These are phyloP conservation scores for Apiospora rasikravindrae DNA, from an alignment of 2,329 filamentous ascomycete species.

Conservation along the genomic window DNA sequence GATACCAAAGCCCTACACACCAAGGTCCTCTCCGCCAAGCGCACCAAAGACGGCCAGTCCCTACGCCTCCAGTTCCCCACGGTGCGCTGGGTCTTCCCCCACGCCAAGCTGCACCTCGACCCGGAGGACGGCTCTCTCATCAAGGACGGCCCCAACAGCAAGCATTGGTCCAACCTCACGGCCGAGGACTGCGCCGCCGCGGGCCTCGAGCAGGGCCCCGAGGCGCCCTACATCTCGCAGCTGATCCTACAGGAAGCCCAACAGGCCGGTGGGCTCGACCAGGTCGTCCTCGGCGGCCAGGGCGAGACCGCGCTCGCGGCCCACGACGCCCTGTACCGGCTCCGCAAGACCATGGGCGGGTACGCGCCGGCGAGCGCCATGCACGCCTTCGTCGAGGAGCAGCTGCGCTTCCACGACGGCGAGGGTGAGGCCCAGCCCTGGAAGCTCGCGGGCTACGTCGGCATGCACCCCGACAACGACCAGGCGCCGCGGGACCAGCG, in stretches of 20 bases:
- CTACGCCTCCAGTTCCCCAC: conserved; percentile 26
- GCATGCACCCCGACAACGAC: conserved; percentile 27
- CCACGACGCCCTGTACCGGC: conserved; percentile 27
- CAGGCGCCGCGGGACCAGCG: conserved; percentile 26
- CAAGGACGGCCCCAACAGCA: neutral
- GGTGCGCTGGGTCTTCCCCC: conserved; percentile 29
- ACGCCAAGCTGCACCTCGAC: conserved; percentile 24
- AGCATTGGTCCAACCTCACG: conserved; percentile 23
- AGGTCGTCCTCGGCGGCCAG: conserved; percentile 28
- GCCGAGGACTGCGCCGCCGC: conserved; percentile 22
- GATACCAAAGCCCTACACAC: conserved; percentile 23
- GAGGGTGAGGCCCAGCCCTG: neutral
- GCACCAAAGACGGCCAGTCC: conserved; percentile 24
- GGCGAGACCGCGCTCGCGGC: conserved; percentile 30
- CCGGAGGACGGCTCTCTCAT: neutral
- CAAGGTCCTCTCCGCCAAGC: conserved; percentile 28
- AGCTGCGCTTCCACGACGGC: neutral
- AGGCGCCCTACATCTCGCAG: conserved; percentile 28
- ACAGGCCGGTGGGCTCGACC: conserved; percentile 25
- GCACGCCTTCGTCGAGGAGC: conserved; percentile 17
- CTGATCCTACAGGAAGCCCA: conserved; percentile 28
- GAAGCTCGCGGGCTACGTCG: conserved; percentile 27
- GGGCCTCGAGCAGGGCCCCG: conserved; percentile 11
- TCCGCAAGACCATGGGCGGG: conserved; percentile 22
- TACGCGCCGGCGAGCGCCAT: neutral